Evolutionary conservation across 2,329 filamentous ascomycete genomes (phyloP).

Genomic region (Curvularia eragrostidis): DNA sequence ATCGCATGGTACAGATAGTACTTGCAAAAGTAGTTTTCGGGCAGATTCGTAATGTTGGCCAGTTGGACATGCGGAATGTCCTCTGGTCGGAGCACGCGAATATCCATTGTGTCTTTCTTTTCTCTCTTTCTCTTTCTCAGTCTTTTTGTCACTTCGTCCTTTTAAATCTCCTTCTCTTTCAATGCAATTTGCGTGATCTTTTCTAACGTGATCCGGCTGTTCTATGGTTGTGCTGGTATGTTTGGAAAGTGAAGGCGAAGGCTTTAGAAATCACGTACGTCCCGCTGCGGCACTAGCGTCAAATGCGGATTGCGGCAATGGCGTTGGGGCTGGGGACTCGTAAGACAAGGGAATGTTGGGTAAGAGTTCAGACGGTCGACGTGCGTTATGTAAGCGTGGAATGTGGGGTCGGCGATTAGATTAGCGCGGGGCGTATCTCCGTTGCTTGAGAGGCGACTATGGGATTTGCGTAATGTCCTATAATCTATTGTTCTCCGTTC

Average conservation of each 20-base stretch:
- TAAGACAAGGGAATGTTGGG: neutral
- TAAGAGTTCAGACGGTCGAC: conserved; percentile 8
- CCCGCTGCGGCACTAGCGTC: conserved; percentile 8
- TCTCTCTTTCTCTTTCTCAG: neutral
- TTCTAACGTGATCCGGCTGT: neutral
- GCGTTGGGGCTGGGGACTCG: neutral
- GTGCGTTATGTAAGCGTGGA: conserved; percentile 22
- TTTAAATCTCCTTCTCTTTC: neutral
- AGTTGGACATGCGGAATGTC: conserved; percentile 94
- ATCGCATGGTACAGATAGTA: conserved; percentile 99
- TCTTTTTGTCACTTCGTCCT: too few relatives aligned
- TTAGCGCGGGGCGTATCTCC: conserved; percentile 18
- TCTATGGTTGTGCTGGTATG: neutral
- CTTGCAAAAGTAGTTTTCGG: conserved; percentile 99
- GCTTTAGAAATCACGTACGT: too few relatives aligned
- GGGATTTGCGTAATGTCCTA: neutral
- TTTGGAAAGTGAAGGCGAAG: too few relatives aligned
- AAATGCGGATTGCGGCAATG: conserved; percentile 3
- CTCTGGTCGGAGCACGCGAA: conserved; percentile 81
- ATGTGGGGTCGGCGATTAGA: conserved; percentile 11
- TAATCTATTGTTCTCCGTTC: neutral
- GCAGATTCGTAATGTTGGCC: conserved; percentile 97
- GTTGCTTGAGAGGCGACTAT: neutral
- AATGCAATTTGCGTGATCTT: neutral
- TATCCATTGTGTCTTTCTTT: conserved; percentile 70